Conservation (phyloP, 1,284 basidiomycete genomes). For the Quambalaria eucalypti region DNA sequence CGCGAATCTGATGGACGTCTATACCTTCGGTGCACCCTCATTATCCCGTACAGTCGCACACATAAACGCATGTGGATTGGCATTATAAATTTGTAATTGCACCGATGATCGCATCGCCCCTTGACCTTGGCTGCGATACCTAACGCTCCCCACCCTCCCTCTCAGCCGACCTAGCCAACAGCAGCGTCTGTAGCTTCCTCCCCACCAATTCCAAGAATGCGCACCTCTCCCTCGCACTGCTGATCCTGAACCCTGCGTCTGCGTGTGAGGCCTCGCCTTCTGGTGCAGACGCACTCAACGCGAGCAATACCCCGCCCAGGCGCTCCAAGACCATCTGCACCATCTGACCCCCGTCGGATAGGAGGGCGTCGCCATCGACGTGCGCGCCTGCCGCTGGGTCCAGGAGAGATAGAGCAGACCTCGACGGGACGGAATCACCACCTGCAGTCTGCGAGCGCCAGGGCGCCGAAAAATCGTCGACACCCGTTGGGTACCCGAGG, state of each 20-base stretch:
- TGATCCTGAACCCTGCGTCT: conserved; percentile 1
- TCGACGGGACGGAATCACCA: not conserved
- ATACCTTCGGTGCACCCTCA: no score
- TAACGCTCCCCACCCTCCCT: conserved; percentile 1
- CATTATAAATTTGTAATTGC: no score
- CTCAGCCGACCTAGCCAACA: conserved; percentile 1
- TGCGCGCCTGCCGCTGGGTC: no score
- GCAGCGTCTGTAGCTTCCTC: conserved; percentile 5
- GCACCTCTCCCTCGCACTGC: conserved; percentile 4
- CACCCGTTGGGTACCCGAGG: conserved; percentile 2
- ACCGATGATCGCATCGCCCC: no score
- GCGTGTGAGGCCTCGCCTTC: not conserved
- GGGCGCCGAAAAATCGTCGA: conserved; percentile 7
- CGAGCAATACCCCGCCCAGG: conserved; percentile 15
- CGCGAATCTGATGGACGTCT: no score
- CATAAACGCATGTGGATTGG: no score
- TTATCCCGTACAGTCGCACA: no score
- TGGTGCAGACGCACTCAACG: conserved; percentile 7
- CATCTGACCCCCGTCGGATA: not conserved
- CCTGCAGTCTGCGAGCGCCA: conserved; percentile 9
- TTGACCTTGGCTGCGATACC: not conserved
- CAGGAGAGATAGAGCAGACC: not conserved
- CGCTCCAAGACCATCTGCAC: not conserved
- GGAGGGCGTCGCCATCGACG: not conserved
- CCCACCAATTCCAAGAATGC: conserved; percentile 10